Conservation (phyloP, 306 rosid genomes). For the Betula pendula region DNA sequence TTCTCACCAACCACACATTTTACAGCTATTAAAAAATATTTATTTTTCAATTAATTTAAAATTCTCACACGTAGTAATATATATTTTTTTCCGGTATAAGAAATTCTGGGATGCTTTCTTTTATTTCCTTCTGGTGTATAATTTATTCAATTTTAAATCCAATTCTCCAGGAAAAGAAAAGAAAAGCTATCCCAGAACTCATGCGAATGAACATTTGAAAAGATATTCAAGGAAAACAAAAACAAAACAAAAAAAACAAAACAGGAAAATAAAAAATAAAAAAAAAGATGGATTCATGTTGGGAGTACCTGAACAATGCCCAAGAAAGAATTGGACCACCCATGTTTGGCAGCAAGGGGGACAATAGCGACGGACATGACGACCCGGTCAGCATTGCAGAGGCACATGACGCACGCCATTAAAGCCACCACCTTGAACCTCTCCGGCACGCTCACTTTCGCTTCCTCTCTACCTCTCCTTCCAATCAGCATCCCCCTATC, state of each 20-base stretch:
- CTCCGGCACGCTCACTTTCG: slow-evolving; percentile 51
- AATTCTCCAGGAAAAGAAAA: background rate
- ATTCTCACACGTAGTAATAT: too few species aligned
- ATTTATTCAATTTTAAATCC: background rate
- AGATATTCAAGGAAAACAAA: background rate
- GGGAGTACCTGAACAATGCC: slow-evolving; percentile 82
- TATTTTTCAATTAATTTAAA: too few species aligned
- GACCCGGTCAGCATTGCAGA: slow-evolving; percentile 91
- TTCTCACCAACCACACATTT: background rate
- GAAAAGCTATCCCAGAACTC: background rate
- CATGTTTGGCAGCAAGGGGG: slow-evolving; percentile 75
- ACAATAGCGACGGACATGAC: slow-evolving; percentile 94
- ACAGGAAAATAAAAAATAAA: too few species aligned
- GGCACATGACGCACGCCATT: slow-evolving; percentile 81
- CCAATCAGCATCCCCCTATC: slow-evolving; percentile 58
- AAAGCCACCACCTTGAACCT: slow-evolving; percentile 75
- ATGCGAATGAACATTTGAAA: background rate
- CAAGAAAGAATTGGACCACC: slow-evolving; percentile 82
- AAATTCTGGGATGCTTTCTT: background rate
- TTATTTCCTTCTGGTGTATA: too few species aligned
- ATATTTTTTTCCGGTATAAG: background rate
- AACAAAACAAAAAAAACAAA: too few species aligned
- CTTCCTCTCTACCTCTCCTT: slow-evolving; percentile 31
- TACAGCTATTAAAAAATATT: background rate
- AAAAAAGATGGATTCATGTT: too few species aligned